Evolutionary conservation across 208 protist genomes (phyloP), one percentile per base, ranked within the genome.

Genomic region (Trypanosoma grayi): DNA sequence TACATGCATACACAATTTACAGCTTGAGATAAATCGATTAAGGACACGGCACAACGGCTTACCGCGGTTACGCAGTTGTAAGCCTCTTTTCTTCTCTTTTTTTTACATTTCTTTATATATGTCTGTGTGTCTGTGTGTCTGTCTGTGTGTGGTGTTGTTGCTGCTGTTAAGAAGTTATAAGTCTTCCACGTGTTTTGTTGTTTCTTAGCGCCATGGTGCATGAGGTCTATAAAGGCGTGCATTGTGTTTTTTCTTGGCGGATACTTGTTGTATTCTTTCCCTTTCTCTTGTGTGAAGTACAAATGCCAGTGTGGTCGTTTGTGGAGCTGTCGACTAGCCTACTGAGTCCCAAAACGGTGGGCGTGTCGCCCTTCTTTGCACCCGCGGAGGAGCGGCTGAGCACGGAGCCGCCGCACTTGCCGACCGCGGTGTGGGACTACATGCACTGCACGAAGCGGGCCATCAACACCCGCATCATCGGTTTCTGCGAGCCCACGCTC

Each of bases 381-480:
- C 36, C 77, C 7, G 40, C 39, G 13, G 71, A 79, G 39, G 51
- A 74, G 27, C 77, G 85, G 3, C 55, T 74, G 1, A 70, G 65
- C 59, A 73, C 41, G 0, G 60, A 66, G 0, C 44, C 78, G 2
- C 85, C 85, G 7, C 30, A 36, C 2, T 39, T 90, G 16, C 24
- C 39, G 0, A 59, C 37, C 13, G 73, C 80, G 7, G 40, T 92
- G 43, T 87, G 76, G 57, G 73, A 83, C 20, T 93, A 88, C 66
- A 79, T 67, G 25, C 74, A 85, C 55, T 95, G 89, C 70, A 85
- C 79, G 14, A 90, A 86, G 55, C 76, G 79, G 0, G 84, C 83
- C 1, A 65, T 95, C 22, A 95, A 95, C 63, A 89, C 76, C 0
- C 83, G 79, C 37, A 90, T 95, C 48, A 89, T 95, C 36, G 84